A percentile compares a stretch with the other conserved stretches of the same genome.
These are phyloP conservation scores for Beauveria sp. DNA, from an alignment of 2,329 filamentous ascomycete genomes.

Conservation along the genomic window DNA sequence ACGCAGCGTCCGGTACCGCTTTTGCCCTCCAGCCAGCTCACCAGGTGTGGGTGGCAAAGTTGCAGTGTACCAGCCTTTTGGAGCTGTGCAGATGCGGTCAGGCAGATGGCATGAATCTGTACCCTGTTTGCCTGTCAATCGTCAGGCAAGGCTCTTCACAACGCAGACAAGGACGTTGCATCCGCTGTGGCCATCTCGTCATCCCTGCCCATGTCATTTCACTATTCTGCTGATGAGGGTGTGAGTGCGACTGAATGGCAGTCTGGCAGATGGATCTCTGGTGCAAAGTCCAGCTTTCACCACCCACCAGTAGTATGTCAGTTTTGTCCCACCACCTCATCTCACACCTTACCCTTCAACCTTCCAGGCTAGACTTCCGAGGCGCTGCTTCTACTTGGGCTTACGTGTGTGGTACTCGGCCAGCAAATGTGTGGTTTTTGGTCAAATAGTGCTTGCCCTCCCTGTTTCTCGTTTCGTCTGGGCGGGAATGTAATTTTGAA, in stretches of 20 bases:
- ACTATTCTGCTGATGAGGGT: not conserved
- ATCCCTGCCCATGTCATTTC: constrained; percentile 6
- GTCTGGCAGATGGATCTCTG: not conserved
- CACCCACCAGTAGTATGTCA: not conserved
- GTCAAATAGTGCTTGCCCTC: constrained; percentile 3
- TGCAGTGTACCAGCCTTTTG: not conserved
- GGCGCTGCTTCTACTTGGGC: not conserved
- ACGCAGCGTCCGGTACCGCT: constrained; percentile 9
- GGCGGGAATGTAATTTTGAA: constrained; percentile 11
- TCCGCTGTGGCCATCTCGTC: not conserved
- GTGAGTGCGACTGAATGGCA: not conserved
- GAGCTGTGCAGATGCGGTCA: constrained; percentile 6
- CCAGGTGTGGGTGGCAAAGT: constrained; percentile 9
- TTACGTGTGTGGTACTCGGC: constrained; percentile 10
- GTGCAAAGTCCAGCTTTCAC: not conserved
- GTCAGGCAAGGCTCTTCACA: not conserved
- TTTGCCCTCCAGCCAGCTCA: not conserved
- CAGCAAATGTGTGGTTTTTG: not conserved
- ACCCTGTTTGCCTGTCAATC: too few species aligned
- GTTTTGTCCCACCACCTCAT: not conserved
- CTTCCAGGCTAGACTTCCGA: not conserved
- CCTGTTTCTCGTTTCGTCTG: constrained; percentile 4
- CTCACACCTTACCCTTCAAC: constrained; percentile 1
- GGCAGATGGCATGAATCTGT: constrained; percentile 9
- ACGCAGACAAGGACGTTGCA: not conserved